These are phyloP conservation scores for Coelastrella sp. DNA, from an alignment of 139 green algal genomes.

Conservation along the genomic window DNA sequence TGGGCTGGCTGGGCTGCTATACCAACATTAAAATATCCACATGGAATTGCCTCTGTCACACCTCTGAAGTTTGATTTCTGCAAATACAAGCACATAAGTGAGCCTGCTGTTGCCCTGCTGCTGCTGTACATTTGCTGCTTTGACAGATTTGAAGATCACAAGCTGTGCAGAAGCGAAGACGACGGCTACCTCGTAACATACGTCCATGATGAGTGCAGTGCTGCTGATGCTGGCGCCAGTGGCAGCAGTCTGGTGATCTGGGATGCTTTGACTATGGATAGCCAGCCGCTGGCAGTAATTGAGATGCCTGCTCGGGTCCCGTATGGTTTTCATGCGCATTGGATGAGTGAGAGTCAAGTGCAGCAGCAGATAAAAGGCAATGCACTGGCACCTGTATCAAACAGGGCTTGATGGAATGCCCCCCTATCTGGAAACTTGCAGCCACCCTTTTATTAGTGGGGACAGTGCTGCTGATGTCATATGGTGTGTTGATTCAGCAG, in stretches of 20 bases:
- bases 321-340: constrained; percentile 77
- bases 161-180: constrained; percentile 69
- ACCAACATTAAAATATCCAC: not conserved
- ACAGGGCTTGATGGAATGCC: too few relatives aligned
- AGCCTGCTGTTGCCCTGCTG: too few relatives aligned
- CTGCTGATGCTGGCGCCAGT: constrained; percentile 19
- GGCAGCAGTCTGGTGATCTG: constrained; percentile 64
- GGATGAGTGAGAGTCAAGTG: constrained; percentile 60
- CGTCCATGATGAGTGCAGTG: constrained; percentile 64
- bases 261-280: constrained; percentile 80
- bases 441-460: too few relatives aligned
- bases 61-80: too few relatives aligned
- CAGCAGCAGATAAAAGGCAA: constrained; percentile 36
- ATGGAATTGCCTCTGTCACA: too few relatives aligned
- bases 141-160: constrained; percentile 9
- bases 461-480: too few relatives aligned
- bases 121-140: too few relatives aligned
- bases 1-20: not conserved
- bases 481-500: too few relatives aligned
- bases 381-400: not conserved
- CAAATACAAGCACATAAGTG: not conserved
- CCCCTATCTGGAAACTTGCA: too few relatives aligned
- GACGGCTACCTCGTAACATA: constrained; percentile 84
- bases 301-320: constrained; percentile 76
- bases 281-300: constrained; percentile 67